Evolutionary conservation across 352 stramenopile species (phyloP).

Genomic region (Pythium biforme): DNA sequence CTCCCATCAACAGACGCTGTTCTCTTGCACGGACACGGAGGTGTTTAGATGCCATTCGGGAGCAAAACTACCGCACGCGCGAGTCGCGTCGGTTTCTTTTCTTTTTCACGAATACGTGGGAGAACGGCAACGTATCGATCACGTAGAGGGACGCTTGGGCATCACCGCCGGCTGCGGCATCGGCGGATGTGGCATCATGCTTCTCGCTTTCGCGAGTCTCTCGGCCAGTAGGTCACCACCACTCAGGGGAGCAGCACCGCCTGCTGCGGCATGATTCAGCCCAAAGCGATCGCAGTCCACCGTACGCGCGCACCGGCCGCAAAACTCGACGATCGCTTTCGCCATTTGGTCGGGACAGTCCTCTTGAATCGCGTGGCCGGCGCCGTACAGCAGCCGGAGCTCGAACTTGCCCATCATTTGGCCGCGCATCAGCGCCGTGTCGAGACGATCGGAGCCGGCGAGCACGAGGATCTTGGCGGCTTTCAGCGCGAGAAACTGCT

Average conservation of each 20-base stretch:
- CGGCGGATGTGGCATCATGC: slow-evolving; percentile 26
- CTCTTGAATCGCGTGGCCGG: slow-evolving; percentile 89
- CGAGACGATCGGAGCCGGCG: slow-evolving; percentile 80
- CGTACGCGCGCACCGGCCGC: slow-evolving; percentile 38
- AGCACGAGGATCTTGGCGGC: slow-evolving; percentile 83
- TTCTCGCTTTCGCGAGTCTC: slow-evolving; percentile 28
- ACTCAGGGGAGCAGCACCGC: neutral
- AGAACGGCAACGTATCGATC: neutral
- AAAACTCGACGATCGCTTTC: slow-evolving; percentile 66
- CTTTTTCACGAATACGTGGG: neutral
- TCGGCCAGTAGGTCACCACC: slow-evolving; percentile 21
- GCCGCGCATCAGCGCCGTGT: slow-evolving; percentile 83
- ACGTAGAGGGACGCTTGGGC: slow-evolving; percentile 23
- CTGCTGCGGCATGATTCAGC: neutral
- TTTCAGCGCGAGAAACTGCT: slow-evolving; percentile 78
- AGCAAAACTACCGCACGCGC: neutral
- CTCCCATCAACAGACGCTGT: too few relatives aligned
- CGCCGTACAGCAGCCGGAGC: slow-evolving; percentile 80
- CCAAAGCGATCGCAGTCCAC: slow-evolving; percentile 14
- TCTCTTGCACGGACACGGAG: too few relatives aligned
- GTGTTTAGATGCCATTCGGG: too few relatives aligned
- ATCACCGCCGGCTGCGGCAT: slow-evolving; percentile 24
- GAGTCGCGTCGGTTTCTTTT: neutral
- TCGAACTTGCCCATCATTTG: slow-evolving; percentile 93
- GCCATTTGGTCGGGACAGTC: slow-evolving; percentile 78